Evolutionary conservation across 2,329 filamentous ascomycete species (phyloP).

Genomic region (Keithomyces neogunnii): DNA sequence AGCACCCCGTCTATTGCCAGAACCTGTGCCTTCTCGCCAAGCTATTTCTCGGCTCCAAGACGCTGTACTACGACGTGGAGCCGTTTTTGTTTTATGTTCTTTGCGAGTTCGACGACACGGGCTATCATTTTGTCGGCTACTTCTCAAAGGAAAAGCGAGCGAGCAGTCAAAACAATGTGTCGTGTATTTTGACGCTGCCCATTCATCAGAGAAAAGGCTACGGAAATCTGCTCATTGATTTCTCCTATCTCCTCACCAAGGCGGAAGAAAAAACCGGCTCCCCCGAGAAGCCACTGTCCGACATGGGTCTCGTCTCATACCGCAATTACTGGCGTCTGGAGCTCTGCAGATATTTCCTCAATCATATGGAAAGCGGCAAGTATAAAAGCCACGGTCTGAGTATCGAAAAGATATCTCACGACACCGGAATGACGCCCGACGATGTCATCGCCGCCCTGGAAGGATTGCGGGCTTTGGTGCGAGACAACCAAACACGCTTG

Average conservation of each 20-base stretch:
- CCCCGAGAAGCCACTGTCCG: conserved; percentile 92
- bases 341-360: conserved; percentile 73
- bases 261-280: conserved; percentile 92
- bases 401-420: conserved; percentile 66
- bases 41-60: conserved; percentile 96
- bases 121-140: conserved; percentile 97
- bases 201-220: conserved; percentile 98
- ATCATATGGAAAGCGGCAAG: conserved; percentile 26
- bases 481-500: conserved; percentile 77
- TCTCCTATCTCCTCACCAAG: conserved; percentile 90
- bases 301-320: conserved; percentile 96
- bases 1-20: conserved; percentile 97
- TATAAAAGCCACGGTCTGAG: conserved; percentile 42
- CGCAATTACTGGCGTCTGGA: conserved; percentile 94
- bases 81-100: conserved; percentile 97
- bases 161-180: conserved; percentile 93
- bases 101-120: conserved; percentile 83
- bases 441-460: conserved; percentile 93
- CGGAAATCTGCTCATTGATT: conserved; percentile 93
- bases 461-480: conserved; percentile 77
- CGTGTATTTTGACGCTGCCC: conserved; percentile 89
- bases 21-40: conserved; percentile 95
- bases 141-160: conserved; percentile 98
- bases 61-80: conserved; percentile 95
- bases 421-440: conserved; percentile 91